Conservation (phyloP, 1,284 basidiomycete genomes). For the Leccinum griseonigrum region DNA sequence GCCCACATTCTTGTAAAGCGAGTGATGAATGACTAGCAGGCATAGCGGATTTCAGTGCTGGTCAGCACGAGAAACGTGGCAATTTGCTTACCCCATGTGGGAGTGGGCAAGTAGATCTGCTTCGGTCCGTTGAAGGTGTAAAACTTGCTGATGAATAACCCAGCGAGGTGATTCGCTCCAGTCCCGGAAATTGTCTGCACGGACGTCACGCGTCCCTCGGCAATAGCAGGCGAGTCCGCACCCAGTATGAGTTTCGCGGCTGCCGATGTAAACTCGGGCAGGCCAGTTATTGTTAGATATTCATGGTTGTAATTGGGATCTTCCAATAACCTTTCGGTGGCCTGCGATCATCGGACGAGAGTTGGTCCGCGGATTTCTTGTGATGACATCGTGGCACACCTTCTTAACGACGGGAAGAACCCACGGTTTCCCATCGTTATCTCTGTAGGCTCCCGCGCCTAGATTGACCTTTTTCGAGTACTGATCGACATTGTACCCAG, state of each 20-base stretch:
- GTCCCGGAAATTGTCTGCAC: slow-evolving; percentile 95
- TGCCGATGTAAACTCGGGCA: slow-evolving; percentile 76
- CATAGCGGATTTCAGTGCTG: slow-evolving; percentile 3
- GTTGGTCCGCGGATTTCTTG: background rate
- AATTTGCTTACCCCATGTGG: slow-evolving; percentile 78
- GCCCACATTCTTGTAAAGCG: slow-evolving; percentile 84
- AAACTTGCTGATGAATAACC: slow-evolving; percentile 83
- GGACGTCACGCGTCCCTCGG: slow-evolving; percentile 68
- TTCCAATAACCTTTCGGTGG: slow-evolving; percentile 66
- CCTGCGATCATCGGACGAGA: slow-evolving; percentile 44
- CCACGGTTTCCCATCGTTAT: slow-evolving; percentile 85
- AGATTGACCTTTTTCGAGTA: slow-evolving; percentile 88
- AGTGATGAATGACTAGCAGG: slow-evolving; percentile 84
- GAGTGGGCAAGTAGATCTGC: slow-evolving; percentile 71
- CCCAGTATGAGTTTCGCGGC: slow-evolving; percentile 86
- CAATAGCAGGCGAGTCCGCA: slow-evolving; percentile 66
- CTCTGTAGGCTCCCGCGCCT: slow-evolving; percentile 87
- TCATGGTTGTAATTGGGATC: slow-evolving; percentile 86
- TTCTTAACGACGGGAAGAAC: slow-evolving; percentile 89
- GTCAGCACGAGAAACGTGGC: background rate
- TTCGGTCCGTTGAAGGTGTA: slow-evolving; percentile 72
- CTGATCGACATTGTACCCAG: slow-evolving; percentile 83
- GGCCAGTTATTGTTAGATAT: slow-evolving; percentile 90
- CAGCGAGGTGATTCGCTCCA: slow-evolving; percentile 92
- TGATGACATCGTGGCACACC: slow-evolving; percentile 42